Conservation (phyloP, 2,329 filamentous ascomycete species). For the Cladosporium sp. region DNA sequence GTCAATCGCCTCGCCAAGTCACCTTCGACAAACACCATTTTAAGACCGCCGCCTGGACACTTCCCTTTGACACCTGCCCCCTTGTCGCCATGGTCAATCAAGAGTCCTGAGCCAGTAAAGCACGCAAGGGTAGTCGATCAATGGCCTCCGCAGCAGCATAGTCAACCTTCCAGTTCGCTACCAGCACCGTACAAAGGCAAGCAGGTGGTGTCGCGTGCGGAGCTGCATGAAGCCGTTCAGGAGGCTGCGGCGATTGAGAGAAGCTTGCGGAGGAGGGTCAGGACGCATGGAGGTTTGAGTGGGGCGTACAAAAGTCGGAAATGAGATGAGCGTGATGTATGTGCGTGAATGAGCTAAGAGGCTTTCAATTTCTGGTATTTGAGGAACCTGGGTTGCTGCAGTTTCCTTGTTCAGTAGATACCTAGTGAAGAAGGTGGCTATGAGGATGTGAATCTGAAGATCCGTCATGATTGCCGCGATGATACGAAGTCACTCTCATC, state of each 20-base stretch:
- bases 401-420: no score
- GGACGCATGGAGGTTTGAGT: neutral
- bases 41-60: conserved; percentile 7
- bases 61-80: neutral
- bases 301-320: neutral
- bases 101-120: neutral
- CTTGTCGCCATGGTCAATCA: conserved; percentile 13
- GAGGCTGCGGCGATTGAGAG: conserved; percentile 20
- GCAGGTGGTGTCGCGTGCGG: neutral
- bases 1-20: neutral
- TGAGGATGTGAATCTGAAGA: no score
- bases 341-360: no score
- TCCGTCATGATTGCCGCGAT: no score
- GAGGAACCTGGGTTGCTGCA: no score
- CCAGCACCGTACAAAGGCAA: no score
- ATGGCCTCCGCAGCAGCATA: conserved; percentile 11
- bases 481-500: no score
- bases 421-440: no score
- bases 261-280: conserved; percentile 11
- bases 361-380: no score
- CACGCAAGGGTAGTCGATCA: neutral
- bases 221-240: conserved; percentile 16
- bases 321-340: neutral
- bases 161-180: neutral
- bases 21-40: conserved; percentile 14